Evolutionary conservation across 108 stramenopile genomes (phyloP).

Genomic region (Aurantiochytrium sp.): DNA sequence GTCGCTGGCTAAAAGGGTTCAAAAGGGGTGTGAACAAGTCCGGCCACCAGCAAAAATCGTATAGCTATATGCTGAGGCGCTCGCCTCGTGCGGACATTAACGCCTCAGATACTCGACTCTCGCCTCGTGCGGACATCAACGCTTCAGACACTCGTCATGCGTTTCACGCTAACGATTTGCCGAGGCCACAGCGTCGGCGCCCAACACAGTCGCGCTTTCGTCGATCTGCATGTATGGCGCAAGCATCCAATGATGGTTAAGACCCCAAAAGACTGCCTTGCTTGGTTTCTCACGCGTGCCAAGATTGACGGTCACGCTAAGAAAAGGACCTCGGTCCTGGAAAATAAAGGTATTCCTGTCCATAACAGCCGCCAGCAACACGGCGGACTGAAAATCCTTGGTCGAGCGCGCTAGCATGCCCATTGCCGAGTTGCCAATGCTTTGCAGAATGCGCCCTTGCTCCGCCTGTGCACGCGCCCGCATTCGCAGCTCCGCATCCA

Average conservation of each 20-base stretch:
- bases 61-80: no score
- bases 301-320: neutral
- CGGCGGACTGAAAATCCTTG: neutral
- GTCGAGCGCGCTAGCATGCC: neutral
- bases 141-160: no score
- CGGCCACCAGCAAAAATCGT: no score
- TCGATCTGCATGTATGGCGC: constrained; percentile 5
- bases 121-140: no score
- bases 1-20: no score
- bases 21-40: no score
- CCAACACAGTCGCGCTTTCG: neutral
- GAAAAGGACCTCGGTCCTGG: neutral
- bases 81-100: no score
- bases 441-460: neutral
- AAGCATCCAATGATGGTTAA: neutral
- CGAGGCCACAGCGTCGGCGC: neutral
- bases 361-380: neutral
- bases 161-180: no score
- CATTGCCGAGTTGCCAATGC: neutral
- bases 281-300: neutral
- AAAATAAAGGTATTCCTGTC: neutral
- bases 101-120: no score
- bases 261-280: neutral
- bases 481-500: neutral
- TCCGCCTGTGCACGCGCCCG: neutral